Conservation (phyloP, 441 rosid genomes). For the Arabidopsis hybrid region DNA sequence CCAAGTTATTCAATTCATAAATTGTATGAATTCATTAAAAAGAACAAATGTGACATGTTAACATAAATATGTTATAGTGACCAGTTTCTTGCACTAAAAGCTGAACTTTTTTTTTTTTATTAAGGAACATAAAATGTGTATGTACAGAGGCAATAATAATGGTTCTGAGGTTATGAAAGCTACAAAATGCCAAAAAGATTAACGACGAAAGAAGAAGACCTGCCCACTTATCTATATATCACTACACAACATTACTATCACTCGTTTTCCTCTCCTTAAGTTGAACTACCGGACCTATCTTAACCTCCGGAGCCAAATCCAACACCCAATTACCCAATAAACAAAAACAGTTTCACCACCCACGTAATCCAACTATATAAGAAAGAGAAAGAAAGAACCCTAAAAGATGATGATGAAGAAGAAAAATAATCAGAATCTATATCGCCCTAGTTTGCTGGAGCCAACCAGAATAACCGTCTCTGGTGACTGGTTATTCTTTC, state of each 20-base stretch:
- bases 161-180: slow-evolving; percentile 61
- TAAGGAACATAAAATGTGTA: slow-evolving; percentile 75
- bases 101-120: slow-evolving; percentile 53
- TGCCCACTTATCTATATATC: slow-evolving; percentile 46
- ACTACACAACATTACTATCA: slow-evolving; percentile 59
- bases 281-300: slow-evolving; percentile 58
- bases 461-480: slow-evolving; percentile 59
- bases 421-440: slow-evolving; percentile 91
- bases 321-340: slow-evolving; percentile 54
- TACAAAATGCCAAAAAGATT: slow-evolving; percentile 46
- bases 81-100: slow-evolving; percentile 44
- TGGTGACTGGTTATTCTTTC: slow-evolving; percentile 64
- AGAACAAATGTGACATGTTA: not conserved
- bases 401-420: slow-evolving; percentile 47
- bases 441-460: slow-evolving; percentile 63
- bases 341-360: slow-evolving; percentile 65
- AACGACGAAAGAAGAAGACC: slow-evolving; percentile 21
- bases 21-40: not conserved
- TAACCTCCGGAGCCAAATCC: slow-evolving; percentile 44
- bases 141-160: slow-evolving; percentile 72
- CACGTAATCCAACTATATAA: slow-evolving; percentile 55
- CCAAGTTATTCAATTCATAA: not conserved
- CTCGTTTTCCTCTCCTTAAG: slow-evolving; percentile 34
- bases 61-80: not conserved
- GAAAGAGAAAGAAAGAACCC: slow-evolving; percentile 31